These are phyloP conservation scores for Coffea eugenioides DNA, from an alignment of 257 asterid genomes.

Conservation along the genomic window DNA sequence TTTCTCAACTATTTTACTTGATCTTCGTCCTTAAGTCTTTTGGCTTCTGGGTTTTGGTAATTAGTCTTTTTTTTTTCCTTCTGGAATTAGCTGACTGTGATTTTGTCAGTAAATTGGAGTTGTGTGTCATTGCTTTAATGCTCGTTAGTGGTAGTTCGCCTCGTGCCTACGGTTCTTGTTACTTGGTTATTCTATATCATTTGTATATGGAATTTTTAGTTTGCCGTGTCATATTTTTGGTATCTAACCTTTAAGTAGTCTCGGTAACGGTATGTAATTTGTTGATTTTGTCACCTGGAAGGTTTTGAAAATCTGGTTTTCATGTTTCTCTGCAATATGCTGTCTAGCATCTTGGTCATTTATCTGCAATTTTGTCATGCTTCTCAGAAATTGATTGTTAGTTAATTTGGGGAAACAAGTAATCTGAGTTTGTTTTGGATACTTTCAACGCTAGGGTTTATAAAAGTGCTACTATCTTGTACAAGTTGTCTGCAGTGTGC, in stretches of 20 bases:
- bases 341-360: neutral
- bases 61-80: neutral
- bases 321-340: conserved; percentile 1
- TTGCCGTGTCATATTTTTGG: too few species aligned
- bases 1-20: neutral
- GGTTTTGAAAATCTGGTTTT: neutral
- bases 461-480: neutral
- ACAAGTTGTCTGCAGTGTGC: neutral
- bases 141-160: neutral
- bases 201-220: neutral
- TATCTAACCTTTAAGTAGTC: neutral
- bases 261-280: neutral
- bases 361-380: neutral
- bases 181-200: neutral
- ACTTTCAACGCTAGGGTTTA: neutral
- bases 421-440: neutral
- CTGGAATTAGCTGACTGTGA: neutral
- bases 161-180: neutral
- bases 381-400: neutral
- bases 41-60: neutral
- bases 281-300: conserved; percentile 2
- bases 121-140: neutral
- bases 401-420: neutral
- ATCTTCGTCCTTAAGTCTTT: neutral
- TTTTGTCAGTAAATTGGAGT: neutral